Evolutionary conservation across 306 rosid species (phyloP).

Genomic region (Rosa lucieae): DNA sequence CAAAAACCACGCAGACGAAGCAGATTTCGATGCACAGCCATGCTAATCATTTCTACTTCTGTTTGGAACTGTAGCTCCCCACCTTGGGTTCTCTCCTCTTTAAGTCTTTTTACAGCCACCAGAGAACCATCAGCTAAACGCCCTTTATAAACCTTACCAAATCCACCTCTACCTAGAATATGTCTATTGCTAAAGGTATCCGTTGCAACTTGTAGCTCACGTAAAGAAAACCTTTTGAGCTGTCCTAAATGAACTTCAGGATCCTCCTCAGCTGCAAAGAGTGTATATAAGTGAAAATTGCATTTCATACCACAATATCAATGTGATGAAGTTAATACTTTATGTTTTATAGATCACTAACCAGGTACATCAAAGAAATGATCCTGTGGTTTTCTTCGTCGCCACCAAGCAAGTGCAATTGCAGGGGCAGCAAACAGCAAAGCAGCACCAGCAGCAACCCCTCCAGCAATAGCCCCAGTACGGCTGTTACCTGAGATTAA

Average conservation of each 20-base stretch:
- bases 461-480: conserved; percentile 95
- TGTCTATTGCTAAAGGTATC: conserved; percentile 77
- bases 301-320: conserved; percentile 7
- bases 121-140: conserved; percentile 87
- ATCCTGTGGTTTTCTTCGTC: conserved; percentile 71
- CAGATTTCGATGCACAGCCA: conserved; percentile 96
- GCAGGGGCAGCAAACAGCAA: conserved; percentile 91
- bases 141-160: conserved; percentile 94
- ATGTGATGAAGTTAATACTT: neutral
- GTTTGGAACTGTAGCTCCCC: conserved; percentile 95
- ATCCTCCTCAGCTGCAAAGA: conserved; percentile 82
- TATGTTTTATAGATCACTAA: conserved; percentile 41
- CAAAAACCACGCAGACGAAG: conserved; percentile 92
- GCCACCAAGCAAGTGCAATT: conserved; percentile 81
- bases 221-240: conserved; percentile 86
- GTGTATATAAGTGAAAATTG: conserved; percentile 16
- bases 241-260: conserved; percentile 97
- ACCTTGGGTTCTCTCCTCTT: conserved; percentile 85
- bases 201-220: conserved; percentile 91
- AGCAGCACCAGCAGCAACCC: conserved; percentile 98
- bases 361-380: conserved; percentile 97
- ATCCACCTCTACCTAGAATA: conserved; percentile 92
- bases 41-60: conserved; percentile 94
- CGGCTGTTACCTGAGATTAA: conserved; percentile 48
- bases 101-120: conserved; percentile 93